Evolutionary conservation across 352 stramenopile genomes (phyloP), one percentile per base, ranked within the genome.

Genomic region (Pythium sp.): DNA sequence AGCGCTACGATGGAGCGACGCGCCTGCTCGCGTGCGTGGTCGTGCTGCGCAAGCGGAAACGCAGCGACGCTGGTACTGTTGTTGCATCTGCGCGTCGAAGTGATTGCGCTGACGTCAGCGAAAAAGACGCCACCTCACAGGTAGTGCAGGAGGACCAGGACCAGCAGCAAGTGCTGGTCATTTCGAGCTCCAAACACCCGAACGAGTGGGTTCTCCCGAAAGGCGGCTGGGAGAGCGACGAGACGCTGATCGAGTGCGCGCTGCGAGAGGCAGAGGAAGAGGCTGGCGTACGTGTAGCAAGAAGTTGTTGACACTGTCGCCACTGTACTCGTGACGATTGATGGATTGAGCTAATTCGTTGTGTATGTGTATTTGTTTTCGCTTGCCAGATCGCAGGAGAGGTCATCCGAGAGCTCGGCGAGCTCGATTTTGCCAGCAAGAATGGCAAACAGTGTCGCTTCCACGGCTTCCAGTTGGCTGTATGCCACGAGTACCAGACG

Each of bases 181-280:
- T 97, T 68, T 96, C 93, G 34, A 96, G 86, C 69, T 89, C 91
- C 69, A 98, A 98, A 71, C 75, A 88, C 55, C 59, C 67, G 30
- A 73, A 81, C 38, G 89, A 96, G 65, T 99, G 95, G 95, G 98
- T 98, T 57, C 71, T 99, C 8, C 97, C 97, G n/a, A 99, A 99
- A 72, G 97, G 97, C 49, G 97, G 96, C 1, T 99, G 97, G 97
- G 97, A 99, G 73, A 82, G 58, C 24, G 97, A 99, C 68, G 97
- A 99, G 73, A 91, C 84, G 0, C 76, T 89, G n/a, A 78, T 92
- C 63, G 87, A 98, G 65, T 95, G 91, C 67, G 97, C 94, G 5
- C 73, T 93, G 51, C 83, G 97, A 7, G 97, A 99, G 74, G 94
- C 87, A 8, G 96, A 96, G 64, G 97, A 99, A 75, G 97, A 99